Evolutionary conservation across 192 early-diverging fungal species (phyloP), one percentile per base, ranked within the genome.

Genomic region (Phlyctochytrium bullatum): DNA sequence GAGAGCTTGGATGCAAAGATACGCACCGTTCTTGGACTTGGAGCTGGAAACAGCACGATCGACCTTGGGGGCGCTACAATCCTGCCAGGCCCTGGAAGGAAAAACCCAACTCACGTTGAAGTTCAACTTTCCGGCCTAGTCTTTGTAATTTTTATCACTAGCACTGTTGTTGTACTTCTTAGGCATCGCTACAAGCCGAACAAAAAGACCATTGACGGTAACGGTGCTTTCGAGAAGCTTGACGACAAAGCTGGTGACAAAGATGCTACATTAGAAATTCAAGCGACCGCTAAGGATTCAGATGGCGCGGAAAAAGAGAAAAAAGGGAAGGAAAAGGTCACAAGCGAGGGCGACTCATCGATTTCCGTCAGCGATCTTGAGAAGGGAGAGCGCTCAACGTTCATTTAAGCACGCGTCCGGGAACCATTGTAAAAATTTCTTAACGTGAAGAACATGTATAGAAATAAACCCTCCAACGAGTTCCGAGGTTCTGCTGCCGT

Each of bases 61-160:
- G 59, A 30, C 50, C 29, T 64, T 24, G 34, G 54, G 51, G 54
- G 30, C 51, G 59, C 23, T 31, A 40, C 54, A n/a, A 52, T 57
- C 33, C 69, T 53, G 4, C 25, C 61, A 16, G 54, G 51, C 33
- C 33, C 35, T 0, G 62, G 62, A 29, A 71, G 64, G 35, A 71
- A 64, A 50, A 36, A 52, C 23, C 69, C 69, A 2, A 36, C 62
- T 3, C 61, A 71, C 54, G 10, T 71, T n/a, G 34, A 71, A 24
- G 27, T 65, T 24, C 69, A 71, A 34, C 34, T 71, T 6, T 34
- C 57, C 35, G 69, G 69, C 3, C 36, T 71, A 10, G 35, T 47
- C 30, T 31, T 29, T 16, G 69, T 71, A 4, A 71, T 71, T 59
- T 29, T 64, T 2, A 47, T 71, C 27, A 65, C 69, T 17, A 57